Evolutionary conservation across 345 rosid genomes (phyloP).

Genomic region (Moricandia arvensis): DNA sequence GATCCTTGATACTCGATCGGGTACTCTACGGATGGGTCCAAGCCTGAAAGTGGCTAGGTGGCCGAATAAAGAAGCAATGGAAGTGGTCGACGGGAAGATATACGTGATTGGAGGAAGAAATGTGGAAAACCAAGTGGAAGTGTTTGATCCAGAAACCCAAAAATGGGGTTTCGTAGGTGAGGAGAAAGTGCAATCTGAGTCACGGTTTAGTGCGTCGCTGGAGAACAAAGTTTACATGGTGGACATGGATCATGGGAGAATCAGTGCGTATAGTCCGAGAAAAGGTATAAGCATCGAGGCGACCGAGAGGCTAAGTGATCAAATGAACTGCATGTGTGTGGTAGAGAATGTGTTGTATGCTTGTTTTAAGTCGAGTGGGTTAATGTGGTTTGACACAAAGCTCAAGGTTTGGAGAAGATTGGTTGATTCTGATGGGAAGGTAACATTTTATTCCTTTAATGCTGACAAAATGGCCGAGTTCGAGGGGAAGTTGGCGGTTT

Average conservation of each 20-base stretch:
- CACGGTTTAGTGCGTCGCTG: neutral
- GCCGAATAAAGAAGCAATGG: neutral
- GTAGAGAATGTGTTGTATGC: too few relatives aligned
- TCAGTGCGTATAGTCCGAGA: neutral
- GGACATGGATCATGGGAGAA: neutral
- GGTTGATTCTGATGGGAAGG: neutral
- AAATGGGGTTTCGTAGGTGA: neutral
- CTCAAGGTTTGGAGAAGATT: neutral
- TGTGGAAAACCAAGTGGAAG: neutral
- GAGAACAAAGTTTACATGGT: too few relatives aligned
- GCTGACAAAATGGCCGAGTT: neutral
- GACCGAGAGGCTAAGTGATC: neutral
- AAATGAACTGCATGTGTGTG: neutral
- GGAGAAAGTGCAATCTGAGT: neutral
- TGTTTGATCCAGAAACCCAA: neutral
- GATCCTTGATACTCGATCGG: neutral
- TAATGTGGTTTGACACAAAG: slow-evolving; percentile 4
- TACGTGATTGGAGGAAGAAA: too few relatives aligned
- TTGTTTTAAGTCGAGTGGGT: neutral
- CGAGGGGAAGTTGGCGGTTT: neutral
- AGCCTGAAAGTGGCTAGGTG: neutral
- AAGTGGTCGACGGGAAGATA: too few relatives aligned
- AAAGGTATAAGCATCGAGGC: neutral
- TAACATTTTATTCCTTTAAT: neutral
- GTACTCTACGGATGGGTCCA: neutral